A percentile compares a stretch with the other conserved stretches of the same genome.
Conservation (phyloP, 495 filamentous ascomycete genomes). For the Aspergillus nidulans region DNA sequence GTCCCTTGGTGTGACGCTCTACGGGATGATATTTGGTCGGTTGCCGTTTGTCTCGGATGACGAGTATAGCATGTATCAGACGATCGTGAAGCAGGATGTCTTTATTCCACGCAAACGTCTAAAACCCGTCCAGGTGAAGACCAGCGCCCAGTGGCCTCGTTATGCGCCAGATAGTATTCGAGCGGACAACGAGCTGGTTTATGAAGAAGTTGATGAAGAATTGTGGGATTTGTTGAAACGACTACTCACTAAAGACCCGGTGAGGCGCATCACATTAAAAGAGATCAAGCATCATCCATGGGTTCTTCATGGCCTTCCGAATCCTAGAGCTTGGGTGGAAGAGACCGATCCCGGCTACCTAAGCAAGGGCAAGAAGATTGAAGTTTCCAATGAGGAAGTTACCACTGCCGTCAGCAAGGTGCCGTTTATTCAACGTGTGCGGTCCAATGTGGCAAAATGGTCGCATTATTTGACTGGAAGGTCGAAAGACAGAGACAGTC, state of each 20-base stretch:
- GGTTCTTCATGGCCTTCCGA: conserved; percentile 75
- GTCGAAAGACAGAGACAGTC: conserved; percentile 52
- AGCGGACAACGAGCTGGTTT: conserved; percentile 64
- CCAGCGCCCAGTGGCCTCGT: conserved; percentile 34
- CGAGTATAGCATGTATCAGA: conserved; percentile 84
- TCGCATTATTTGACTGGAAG: conserved; percentile 56
- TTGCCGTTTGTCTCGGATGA: conserved; percentile 89
- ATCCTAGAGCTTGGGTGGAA: conserved; percentile 78
- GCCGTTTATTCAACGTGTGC: conserved; percentile 70
- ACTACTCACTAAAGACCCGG: conserved; percentile 83
- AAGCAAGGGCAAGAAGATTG: conserved; percentile 82
- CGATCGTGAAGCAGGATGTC: conserved; percentile 84
- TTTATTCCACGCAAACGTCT: conserved; percentile 81
- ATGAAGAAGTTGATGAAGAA: conserved; percentile 81
- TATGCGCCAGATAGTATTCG: conserved; percentile 47
- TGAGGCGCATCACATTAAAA: conserved; percentile 78
- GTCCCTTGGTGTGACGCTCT: conserved; percentile 93
- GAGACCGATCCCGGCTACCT: conserved; percentile 83
- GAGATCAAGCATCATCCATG: conserved; percentile 97
- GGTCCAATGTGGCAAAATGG: conserved; percentile 51
- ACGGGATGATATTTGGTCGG: conserved; percentile 89
- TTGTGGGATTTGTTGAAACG: conserved; percentile 75
- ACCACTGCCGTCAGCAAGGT: conserved; percentile 85
- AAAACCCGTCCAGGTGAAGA: conserved; percentile 63
- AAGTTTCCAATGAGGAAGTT: conserved; percentile 87